Evolutionary conservation across 2,329 filamentous ascomycete genomes (phyloP).

Genomic region (Fusarium acutatum): DNA sequence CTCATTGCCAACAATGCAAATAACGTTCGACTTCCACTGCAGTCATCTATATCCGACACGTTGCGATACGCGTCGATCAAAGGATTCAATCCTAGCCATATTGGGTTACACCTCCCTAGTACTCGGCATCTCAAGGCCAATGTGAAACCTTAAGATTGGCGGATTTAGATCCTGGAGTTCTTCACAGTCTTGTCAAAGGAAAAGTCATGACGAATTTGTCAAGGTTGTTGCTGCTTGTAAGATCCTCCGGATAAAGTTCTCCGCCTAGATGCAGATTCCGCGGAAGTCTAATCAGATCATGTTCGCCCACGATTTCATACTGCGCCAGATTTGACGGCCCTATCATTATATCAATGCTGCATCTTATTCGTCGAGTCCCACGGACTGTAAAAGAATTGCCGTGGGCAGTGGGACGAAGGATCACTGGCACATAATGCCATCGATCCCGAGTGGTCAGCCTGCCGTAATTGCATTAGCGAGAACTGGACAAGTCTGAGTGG

Average conservation of each 20-base stretch:
- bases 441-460: not conserved
- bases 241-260: not conserved
- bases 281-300: not conserved
- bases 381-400: not conserved
- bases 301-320: not conserved
- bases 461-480: not conserved
- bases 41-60: not conserved
- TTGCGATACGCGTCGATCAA: not conserved
- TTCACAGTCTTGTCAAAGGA: not conserved
- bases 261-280: not conserved
- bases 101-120: not conserved
- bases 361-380: fast-evolving
- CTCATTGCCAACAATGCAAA: not conserved
- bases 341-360: not conserved
- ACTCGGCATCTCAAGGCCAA: not conserved
- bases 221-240: not conserved
- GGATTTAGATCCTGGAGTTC: not conserved
- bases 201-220: not conserved
- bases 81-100: not conserved
- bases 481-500: fast-evolving
- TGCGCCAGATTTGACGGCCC: not conserved
- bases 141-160: not conserved
- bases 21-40: not conserved
- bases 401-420: not conserved
- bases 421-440: not conserved